phyloP scores from a whole-genome alignment of 371 early-diverging fungal genomes.

The Mucor irregularis region DNA sequence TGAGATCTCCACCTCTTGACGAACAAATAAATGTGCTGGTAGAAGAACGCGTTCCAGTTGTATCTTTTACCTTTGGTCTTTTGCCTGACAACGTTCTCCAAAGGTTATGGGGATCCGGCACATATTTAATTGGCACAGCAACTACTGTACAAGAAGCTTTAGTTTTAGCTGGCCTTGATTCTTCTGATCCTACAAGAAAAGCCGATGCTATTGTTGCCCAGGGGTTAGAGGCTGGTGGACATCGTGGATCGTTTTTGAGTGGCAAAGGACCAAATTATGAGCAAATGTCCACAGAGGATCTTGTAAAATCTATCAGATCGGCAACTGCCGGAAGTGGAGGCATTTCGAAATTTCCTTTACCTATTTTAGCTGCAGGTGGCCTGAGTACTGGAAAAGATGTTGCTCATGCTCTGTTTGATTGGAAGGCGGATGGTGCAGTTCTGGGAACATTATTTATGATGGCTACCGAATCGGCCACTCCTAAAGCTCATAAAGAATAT shows the following conservation, averaged over 20 bases:
- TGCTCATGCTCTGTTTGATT: constrained; percentile 10
- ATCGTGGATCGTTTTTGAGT: constrained; percentile 37
- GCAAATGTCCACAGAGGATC: constrained; percentile 20
- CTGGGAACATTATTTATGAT: constrained; percentile 49
- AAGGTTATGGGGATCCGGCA: constrained; percentile 30
- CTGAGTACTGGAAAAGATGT: constrained; percentile 30
- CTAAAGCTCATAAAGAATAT: constrained; percentile 26
- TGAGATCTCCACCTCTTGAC: constrained; percentile 42
- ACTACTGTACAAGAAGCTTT: constrained; percentile 42
- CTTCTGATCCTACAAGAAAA: constrained; percentile 20
- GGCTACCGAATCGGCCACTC: constrained; percentile 31
- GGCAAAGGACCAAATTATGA: background rate
- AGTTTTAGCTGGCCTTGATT: constrained; percentile 26
- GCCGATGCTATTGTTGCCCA: constrained; percentile 47
- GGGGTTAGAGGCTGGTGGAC: constrained; percentile 48
- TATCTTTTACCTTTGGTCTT: constrained; percentile 49
- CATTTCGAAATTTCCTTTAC: constrained; percentile 12
- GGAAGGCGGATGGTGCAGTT: constrained; percentile 38
- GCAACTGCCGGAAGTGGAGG: background rate
- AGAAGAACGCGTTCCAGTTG: constrained; percentile 41
- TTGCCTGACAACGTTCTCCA: constrained; percentile 28
- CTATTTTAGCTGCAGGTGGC: constrained; percentile 49
- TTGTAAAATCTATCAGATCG: constrained; percentile 16
- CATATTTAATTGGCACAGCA: constrained; percentile 47
- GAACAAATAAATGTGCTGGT: constrained; percentile 39